Evolutionary conservation across 1,139 yeast genomes (phyloP).

Genomic region (Scheffersomyces titani): DNA sequence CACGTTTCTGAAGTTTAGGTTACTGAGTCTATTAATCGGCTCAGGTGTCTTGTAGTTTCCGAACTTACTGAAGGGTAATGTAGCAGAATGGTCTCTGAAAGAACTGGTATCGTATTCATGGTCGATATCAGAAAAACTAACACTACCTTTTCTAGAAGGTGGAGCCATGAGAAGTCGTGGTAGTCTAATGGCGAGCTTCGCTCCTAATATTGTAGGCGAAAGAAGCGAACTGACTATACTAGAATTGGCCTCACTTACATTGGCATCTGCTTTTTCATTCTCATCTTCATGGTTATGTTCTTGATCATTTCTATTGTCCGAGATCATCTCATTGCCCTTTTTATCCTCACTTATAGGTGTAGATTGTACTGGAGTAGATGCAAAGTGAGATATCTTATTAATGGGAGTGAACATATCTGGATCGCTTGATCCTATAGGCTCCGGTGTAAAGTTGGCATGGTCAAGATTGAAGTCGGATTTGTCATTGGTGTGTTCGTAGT

Average conservation of each 20-base stretch:
- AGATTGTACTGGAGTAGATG: not conserved
- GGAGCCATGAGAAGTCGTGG: conserved; percentile 29
- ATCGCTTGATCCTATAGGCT: conserved; percentile 2
- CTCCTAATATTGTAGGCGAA: conserved; percentile 43
- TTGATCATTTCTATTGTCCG: conserved; percentile 2
- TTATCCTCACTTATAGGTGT: not conserved
- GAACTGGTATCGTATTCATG: conserved; percentile 24
- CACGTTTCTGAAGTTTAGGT: conserved; percentile 10
- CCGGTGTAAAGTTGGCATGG: conserved; percentile 1
- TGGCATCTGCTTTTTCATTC: conserved; percentile 2
- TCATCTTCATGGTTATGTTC: conserved; percentile 7
- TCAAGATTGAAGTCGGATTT: not conserved
- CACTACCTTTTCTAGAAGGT: conserved; percentile 5
- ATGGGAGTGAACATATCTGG: conserved; percentile 4
- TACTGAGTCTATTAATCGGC: conserved; percentile 4
- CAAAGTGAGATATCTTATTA: not conserved
- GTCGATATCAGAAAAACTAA: conserved; percentile 14
- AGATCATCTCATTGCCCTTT: conserved; percentile 5
- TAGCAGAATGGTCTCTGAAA: not conserved
- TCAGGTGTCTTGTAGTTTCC: not conserved
- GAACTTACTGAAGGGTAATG: not conserved
- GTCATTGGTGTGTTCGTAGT: conserved; percentile 8
- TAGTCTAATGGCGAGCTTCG: conserved; percentile 35
- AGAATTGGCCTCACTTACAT: conserved; percentile 1
- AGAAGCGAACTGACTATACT: conserved; percentile 12